Conservation (phyloP, 345 rosid species). For the Geranium rotundifolium region DNA sequence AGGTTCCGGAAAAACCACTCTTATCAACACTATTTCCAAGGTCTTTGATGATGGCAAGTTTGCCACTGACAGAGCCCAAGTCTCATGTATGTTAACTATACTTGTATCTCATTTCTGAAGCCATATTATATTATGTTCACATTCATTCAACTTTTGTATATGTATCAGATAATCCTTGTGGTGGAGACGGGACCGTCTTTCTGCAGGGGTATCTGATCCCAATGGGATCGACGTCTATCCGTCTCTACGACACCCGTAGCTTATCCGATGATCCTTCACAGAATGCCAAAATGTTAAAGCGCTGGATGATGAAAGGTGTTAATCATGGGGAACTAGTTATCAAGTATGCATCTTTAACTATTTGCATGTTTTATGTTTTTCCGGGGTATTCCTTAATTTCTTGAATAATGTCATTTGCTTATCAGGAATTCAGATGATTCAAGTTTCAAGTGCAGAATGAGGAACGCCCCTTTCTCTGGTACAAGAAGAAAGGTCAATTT, state of each 20-base stretch:
- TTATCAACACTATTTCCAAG: conserved; percentile 57
- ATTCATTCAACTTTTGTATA: not conserved
- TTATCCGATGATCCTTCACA: conserved; percentile 28
- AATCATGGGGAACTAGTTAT: conserved; percentile 39
- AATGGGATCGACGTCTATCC: conserved; percentile 47
- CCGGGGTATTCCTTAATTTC: not conserved
- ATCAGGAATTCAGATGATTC: conserved; percentile 47
- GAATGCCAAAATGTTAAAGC: conserved; percentile 33
- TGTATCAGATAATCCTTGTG: conserved; percentile 30
- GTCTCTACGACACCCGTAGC: conserved; percentile 60
- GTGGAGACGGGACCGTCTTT: conserved; percentile 56
- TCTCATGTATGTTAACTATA: conserved; percentile 50
- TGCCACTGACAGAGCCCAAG: conserved; percentile 63
- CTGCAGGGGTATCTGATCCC: conserved; percentile 68
- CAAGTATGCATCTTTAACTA: conserved; percentile 32
- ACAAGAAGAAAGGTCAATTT: conserved; percentile 46
- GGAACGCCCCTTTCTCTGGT: conserved; percentile 14
- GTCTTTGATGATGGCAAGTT: conserved; percentile 48
- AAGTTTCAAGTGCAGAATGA: conserved; percentile 30
- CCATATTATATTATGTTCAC: not conserved
- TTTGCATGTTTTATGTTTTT: not conserved
- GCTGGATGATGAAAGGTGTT: conserved; percentile 61
- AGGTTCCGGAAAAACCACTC: conserved; percentile 84
- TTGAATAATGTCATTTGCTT: conserved; percentile 11
- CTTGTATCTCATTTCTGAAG: conserved; percentile 1